phyloP scores from a whole-genome alignment of 495 filamentous ascomycete genomes.

The Immersiella caudata region DNA sequence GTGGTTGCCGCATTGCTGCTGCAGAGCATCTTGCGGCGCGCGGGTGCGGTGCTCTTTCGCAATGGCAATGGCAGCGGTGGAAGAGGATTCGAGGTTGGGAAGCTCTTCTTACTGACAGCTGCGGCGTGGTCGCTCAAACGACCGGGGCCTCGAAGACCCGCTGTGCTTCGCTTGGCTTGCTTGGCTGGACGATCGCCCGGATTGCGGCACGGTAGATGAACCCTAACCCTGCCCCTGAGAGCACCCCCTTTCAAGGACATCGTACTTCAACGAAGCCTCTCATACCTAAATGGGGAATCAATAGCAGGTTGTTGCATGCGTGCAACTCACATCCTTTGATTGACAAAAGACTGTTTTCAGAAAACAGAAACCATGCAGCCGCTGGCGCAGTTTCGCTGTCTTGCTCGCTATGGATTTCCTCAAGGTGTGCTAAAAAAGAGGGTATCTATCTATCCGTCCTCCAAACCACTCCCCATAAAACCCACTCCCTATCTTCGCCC shows the following conservation, averaged over 20 bases:
- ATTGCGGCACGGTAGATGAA: background rate
- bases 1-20: slow-evolving; percentile 31
- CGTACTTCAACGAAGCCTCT: background rate
- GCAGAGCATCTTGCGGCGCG: slow-evolving; percentile 32
- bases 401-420: no score
- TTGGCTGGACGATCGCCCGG: slow-evolving; percentile 1
- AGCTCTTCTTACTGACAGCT: background rate
- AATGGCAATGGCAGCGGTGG: background rate
- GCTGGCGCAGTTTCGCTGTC: no score
- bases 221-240: slow-evolving; percentile 17
- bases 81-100: background rate
- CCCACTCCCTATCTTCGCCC: no score
- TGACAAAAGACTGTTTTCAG: no score
- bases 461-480: no score
- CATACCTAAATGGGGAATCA: background rate
- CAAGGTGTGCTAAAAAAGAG: no score
- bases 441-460: no score
- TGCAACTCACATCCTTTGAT: no score
- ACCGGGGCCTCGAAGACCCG: background rate
- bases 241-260: background rate
- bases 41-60: background rate
- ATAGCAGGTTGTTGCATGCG: background rate
- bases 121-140: background rate
- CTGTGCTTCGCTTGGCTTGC: background rate
- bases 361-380: no score